Evolutionary conservation across 1,139 yeast genomes (phyloP), one percentile per base, ranked within the genome.

Genomic region (Petasospora fabianii): DNA sequence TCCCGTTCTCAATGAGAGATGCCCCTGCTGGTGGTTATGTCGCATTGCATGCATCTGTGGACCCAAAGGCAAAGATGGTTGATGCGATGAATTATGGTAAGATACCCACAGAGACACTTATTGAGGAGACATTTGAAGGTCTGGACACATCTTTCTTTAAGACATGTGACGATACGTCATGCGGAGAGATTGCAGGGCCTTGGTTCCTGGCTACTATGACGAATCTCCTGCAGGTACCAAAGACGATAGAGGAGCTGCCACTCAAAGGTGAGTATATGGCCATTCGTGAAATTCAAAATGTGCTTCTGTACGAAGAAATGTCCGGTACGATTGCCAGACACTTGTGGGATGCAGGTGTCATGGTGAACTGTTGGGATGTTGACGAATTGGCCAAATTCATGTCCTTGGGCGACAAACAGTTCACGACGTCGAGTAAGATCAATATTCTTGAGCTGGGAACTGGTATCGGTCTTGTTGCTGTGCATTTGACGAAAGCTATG

Each of bases 271-370:
- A 47, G 0, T 43, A 53, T 22, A 32, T 35, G 3, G 41, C 54
- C 3, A 38, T 48, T 27, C 41, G 58, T 32, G 15, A 21, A 7
- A 30, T 46, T 3, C 30, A 34, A 2, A 38, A 32, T 8, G 30
- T 46, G 1, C 12, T 37, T 3, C 30, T 48, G 5, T 50, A 39
- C 21, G 59, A 55, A 32, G 60, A 56, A 22, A 36, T 55, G 4
- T 51, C 58, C 1, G 54, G 56, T 16, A 54, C 49, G 13, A 55
- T 56, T 14, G 60, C 59, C 9, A 48, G 60, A 24, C 61, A 56
- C 37, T 38, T 56, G 18, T 56, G 61, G 61, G 59, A 56, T 38
- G 58, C 61, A 11, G 60, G 60, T 6, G 45, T 55, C 5, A 26
- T 52, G 10, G 32, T 54, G 4, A 46, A 37, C 27, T 39, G 32